Percentiles rank a stretch among this genome's conserved stretches.
Conservation (phyloP, 2,329 filamentous ascomycete genomes). For the Penicillium sp. region DNA sequence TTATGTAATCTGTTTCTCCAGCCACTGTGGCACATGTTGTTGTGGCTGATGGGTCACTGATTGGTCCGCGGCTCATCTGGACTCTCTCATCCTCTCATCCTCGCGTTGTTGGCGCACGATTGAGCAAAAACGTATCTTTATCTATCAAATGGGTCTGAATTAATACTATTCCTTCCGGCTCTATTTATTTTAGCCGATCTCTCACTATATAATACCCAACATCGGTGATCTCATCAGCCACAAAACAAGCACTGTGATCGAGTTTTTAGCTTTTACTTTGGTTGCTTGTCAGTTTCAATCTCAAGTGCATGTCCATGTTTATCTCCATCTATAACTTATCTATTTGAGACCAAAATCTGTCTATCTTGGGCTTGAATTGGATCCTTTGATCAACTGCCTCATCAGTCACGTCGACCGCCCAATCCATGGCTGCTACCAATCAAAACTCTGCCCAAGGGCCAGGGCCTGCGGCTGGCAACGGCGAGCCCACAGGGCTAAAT, state of each 20-base stretch:
- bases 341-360: not conserved
- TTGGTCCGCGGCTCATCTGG: slow-evolving; percentile 3
- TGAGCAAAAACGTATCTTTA: not conserved
- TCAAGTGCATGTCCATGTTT: not conserved
- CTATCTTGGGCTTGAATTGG: not conserved
- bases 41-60: slow-evolving; percentile 7
- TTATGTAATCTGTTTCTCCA: not conserved
- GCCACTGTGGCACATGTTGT: not conserved
- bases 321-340: not conserved
- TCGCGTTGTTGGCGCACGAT: not conserved
- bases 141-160: not conserved
- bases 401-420: not conserved
- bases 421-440: not conserved
- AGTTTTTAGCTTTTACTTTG: not conserved
- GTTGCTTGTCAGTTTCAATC: not conserved
- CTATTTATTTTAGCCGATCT: not conserved
- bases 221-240: not conserved
- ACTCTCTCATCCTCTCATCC: slow-evolving; percentile 3
- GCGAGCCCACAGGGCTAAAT: slow-evolving; percentile 13
- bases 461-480: not conserved
- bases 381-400: not conserved
- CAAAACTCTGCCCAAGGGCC: slow-evolving; percentile 2
- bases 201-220: not conserved
- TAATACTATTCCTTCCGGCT: not conserved
- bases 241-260: not conserved